Conservation (phyloP, 164 flowering plant genomes). For the Tetracentron sinense region DNA sequence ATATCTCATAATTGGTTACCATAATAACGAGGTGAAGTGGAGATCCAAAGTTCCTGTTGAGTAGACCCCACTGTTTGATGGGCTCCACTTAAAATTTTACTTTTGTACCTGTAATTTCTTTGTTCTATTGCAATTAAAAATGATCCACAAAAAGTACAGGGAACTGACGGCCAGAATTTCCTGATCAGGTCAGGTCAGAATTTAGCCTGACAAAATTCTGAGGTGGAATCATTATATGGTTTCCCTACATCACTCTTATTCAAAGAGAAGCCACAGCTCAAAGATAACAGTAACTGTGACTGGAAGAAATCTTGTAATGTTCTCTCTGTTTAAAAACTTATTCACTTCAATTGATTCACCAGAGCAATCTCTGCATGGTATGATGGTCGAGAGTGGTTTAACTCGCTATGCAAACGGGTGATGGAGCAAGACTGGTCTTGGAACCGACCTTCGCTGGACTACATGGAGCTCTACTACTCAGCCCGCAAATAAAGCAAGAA, state of each 20-base stretch:
- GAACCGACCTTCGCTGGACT: constrained; percentile 95
- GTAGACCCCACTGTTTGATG: background rate
- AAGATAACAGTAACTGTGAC: background rate
- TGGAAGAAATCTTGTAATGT: background rate
- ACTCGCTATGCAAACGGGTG: constrained; percentile 69
- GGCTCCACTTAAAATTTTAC: background rate
- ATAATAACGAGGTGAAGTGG: background rate
- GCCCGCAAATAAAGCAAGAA: constrained; percentile 51
- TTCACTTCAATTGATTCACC: constrained; percentile 19
- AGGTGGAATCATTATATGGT: no score
- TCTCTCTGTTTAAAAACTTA: background rate
- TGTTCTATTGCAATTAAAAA: no score
- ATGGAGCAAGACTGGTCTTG: constrained; percentile 99
- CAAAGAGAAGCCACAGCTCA: no score
- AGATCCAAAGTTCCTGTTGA: background rate
- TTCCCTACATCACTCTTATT: no score
- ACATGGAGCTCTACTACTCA: constrained; percentile 85
- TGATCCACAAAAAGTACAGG: no score
- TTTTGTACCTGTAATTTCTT: no score
- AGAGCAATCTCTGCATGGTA: constrained; percentile 95
- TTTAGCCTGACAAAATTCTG: no score
- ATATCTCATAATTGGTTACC: background rate
- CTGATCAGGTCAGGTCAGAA: no score
- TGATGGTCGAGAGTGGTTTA: constrained; percentile 68
- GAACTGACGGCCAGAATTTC: no score